phyloP scores from a whole-genome alignment of 345 rosid genomes.

The Rhizophora mangle region DNA sequence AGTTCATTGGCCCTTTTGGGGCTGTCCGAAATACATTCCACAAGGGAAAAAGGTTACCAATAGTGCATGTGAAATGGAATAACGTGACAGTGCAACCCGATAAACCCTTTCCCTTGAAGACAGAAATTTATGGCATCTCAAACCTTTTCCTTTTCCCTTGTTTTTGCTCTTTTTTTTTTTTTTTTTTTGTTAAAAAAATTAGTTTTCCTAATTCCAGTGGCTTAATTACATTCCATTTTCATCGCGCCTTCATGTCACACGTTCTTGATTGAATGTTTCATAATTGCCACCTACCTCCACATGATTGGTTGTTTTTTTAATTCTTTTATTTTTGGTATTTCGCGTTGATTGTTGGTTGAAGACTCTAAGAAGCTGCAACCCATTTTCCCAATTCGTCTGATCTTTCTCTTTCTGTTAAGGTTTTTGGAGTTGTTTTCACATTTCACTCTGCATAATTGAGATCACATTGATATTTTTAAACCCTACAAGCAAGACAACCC shows the following conservation, averaged over 20 bases:
- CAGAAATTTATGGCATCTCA: neutral
- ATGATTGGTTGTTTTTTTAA: neutral
- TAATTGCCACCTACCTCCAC: slow-evolving; percentile 13
- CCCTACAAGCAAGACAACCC: slow-evolving; percentile 7
- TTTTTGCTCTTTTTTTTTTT: no score
- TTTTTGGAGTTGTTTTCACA: neutral
- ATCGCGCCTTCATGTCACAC: no score
- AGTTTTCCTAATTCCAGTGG: no score
- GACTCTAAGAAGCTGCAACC: slow-evolving; percentile 1
- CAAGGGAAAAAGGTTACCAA: neutral
- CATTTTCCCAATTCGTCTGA: neutral
- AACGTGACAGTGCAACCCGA: neutral
- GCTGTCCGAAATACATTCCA: neutral
- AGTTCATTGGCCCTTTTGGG: no score
- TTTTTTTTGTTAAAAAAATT: no score
- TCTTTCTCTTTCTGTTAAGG: neutral
- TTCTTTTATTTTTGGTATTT: no score
- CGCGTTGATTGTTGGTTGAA: neutral
- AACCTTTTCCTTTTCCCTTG: neutral
- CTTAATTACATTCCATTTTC: no score
- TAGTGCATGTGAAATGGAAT: neutral
- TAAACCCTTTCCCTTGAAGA: neutral
- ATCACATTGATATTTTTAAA: no score
- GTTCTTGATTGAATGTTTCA: neutral
- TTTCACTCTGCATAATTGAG: no score